Conservation (phyloP, 257 asterid species). For the Solanum gracilifrons region DNA sequence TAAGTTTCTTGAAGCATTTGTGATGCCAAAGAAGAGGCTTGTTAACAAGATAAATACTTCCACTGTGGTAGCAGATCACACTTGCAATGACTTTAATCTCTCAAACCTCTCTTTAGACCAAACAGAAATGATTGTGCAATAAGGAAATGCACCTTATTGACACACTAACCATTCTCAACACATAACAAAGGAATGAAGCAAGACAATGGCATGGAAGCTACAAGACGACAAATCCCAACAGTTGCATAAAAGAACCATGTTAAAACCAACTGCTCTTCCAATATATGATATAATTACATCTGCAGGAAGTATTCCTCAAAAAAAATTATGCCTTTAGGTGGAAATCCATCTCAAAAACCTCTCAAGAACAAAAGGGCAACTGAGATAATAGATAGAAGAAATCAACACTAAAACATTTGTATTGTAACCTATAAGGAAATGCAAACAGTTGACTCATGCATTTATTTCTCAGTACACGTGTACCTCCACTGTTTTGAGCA, state of each 20-base stretch:
- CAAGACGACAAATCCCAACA: neutral
- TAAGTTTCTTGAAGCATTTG: neutral
- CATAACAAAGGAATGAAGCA: neutral
- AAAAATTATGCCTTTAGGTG: neutral
- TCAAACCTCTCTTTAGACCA: neutral
- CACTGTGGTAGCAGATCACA: neutral
- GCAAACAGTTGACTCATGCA: neutral
- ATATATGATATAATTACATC: neutral
- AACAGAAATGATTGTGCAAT: neutral
- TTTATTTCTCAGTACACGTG: neutral
- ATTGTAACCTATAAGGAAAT: neutral
- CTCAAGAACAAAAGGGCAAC: neutral
- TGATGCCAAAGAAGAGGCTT: neutral
- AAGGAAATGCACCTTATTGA: neutral
- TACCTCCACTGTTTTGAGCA: constrained; percentile 89
- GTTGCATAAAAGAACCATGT: neutral
- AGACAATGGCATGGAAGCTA: neutral
- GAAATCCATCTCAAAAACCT: neutral
- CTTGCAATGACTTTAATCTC: neutral
- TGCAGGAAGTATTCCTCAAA: neutral
- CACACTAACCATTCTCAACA: neutral
- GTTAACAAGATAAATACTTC: neutral
- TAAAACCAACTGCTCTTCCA: neutral
- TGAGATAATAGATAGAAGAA: neutral
- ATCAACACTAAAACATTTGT: neutral